Percentiles rank a stretch among this genome's conserved stretches.
phyloP scores from a whole-genome alignment of 2,329 filamentous ascomycete species.

The Pseudocercospora musae region DNA sequence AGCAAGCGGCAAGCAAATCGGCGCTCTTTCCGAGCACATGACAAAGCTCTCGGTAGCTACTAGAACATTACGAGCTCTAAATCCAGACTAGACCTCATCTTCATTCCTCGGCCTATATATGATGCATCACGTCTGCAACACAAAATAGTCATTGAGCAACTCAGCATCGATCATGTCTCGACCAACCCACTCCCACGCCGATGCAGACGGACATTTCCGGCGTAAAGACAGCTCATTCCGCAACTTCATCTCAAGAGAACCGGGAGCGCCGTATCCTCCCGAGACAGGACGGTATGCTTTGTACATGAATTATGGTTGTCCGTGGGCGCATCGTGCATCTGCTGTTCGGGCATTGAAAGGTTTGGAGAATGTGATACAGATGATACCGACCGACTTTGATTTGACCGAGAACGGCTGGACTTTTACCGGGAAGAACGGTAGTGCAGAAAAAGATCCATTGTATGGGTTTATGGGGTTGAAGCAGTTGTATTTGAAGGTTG shows the following conservation, averaged over 20 bases:
- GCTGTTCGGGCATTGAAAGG: constrained; percentile 51
- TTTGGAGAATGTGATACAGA: constrained; percentile 48
- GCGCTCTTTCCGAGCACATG: background rate
- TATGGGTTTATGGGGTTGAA: constrained; percentile 66
- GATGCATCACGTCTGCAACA: background rate
- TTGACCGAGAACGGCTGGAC: constrained; percentile 62
- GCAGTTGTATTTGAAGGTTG: constrained; percentile 68
- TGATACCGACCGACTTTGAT: constrained; percentile 44
- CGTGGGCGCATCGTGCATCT: constrained; percentile 58
- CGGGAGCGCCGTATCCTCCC: constrained; percentile 53
- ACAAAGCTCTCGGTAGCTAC: background rate
- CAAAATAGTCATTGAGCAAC: too few species aligned
- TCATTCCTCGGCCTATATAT: background rate
- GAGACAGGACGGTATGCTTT: constrained; percentile 60
- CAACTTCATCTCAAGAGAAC: constrained; percentile 52
- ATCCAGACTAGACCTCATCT: too few species aligned
- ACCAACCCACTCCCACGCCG: constrained; percentile 21
- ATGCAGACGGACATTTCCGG: constrained; percentile 52
- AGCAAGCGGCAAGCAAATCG: background rate
- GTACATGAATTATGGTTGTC: constrained; percentile 60
- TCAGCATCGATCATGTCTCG: background rate
- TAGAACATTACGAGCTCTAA: background rate
- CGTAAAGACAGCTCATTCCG: constrained; percentile 56
- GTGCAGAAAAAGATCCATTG: constrained; percentile 57
- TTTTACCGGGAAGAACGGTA: constrained; percentile 59